Evolutionary conservation across 1,139 yeast genomes (phyloP), one percentile per base, ranked within the genome.

Genomic region (Hemisphaericaspora subhashii): DNA sequence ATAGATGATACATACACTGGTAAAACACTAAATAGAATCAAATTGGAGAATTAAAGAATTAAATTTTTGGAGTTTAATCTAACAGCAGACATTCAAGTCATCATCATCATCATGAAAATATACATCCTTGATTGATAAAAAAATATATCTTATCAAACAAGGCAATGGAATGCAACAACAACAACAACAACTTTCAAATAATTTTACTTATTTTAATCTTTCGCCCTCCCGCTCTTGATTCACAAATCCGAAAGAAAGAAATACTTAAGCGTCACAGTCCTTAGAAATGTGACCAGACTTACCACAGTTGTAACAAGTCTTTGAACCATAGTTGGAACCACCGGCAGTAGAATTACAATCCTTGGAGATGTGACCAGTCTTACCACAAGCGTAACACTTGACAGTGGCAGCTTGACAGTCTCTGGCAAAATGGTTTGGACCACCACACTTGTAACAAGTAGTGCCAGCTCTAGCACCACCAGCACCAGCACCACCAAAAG

Each of bases 341-440:
- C 65, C 68, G 42, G 70, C 50, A 39, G 67, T 60, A 39, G 78
- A 67, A 51, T 78, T 66, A 68, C 97, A 89, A 51, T 86, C 95
- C 66, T 81, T 86, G 49, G 94, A 83, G 54, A 88, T 77, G 71
- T 89, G 97, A 40, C 96, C 96, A 49, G 78, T 72, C 66, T 84
- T 83, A 53, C 96, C 96, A 68, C 97, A 89, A 43, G 94, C 86
- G 74, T 86, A 89, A 68, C 97, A 89, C 67, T 86, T 86, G 62
- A 83, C 79, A 43, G 54, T 58, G 51, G 77, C 74, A 46, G 88
- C 89, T 66, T 83, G 87, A 66, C 96, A 87, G 65, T 86, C 95
- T 68, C 88, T 83, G 47, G 95, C 95, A 68, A 81, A 84, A 65
- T 87, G 96, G 80, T 86, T 86, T 60, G 94, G 90, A 49, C 94